These are phyloP conservation scores for Fusarium papillatum DNA, from an alignment of 2,329 filamentous ascomycete species.

Conservation along the genomic window DNA sequence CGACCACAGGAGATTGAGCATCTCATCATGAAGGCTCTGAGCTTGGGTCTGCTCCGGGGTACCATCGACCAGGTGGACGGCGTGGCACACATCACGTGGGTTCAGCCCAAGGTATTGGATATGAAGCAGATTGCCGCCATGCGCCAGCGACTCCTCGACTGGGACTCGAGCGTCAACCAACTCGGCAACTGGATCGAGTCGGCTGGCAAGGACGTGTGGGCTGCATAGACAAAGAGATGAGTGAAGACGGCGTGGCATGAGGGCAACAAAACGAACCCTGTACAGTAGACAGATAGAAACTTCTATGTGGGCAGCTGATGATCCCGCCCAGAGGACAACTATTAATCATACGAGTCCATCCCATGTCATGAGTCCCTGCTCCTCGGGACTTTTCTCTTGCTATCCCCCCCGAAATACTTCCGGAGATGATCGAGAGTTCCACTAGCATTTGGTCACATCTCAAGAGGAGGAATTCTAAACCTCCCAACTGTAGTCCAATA, in stretches of 20 bases:
- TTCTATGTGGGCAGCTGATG: slow-evolving; percentile 37
- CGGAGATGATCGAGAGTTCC: background rate
- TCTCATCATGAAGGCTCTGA: slow-evolving; percentile 98
- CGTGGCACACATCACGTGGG: slow-evolving; percentile 97
- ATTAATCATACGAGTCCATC: slow-evolving; percentile 36
- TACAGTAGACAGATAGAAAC: slow-evolving; percentile 46
- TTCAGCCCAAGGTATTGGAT: slow-evolving; percentile 97
- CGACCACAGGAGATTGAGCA: slow-evolving; percentile 94
- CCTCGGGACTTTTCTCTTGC: background rate
- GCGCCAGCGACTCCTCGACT: slow-evolving; percentile 89
- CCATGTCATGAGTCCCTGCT: slow-evolving; percentile 4
- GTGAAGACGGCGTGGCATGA: slow-evolving; percentile 11
- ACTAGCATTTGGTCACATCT: background rate
- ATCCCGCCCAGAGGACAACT: slow-evolving; percentile 35
- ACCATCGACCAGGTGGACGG: slow-evolving; percentile 97
- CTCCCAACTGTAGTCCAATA: background rate
- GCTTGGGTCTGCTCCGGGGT: slow-evolving; percentile 88
- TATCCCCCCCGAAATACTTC: background rate
- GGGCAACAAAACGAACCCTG: slow-evolving; percentile 37
- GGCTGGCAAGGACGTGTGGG: slow-evolving; percentile 96
- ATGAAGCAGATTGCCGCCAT: slow-evolving; percentile 96
- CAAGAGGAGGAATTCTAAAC: background rate
- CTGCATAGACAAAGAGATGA: slow-evolving; percentile 67
- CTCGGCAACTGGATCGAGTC: slow-evolving; percentile 97
- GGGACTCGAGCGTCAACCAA: slow-evolving; percentile 96